Conservation (phyloP, 2,329 filamentous ascomycete species). For the Diaporthe citriasiana region DNA sequence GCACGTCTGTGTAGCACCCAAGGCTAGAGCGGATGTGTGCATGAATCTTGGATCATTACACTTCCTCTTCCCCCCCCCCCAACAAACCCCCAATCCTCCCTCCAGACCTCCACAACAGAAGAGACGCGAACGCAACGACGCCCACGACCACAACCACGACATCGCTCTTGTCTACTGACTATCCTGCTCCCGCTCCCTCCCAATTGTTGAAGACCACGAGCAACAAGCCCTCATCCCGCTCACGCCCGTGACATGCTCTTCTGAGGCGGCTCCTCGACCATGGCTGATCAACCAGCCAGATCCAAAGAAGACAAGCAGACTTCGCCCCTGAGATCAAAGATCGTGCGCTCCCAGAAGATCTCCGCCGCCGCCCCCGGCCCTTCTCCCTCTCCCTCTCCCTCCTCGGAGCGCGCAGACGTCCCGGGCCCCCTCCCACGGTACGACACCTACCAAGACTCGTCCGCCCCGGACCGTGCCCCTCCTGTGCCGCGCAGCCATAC, state of each 20-base stretch:
- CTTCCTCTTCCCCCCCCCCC: background rate
- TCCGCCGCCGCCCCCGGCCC: slow-evolving; percentile 53
- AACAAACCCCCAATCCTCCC: background rate
- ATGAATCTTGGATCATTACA: slow-evolving; percentile 20
- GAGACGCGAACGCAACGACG: background rate
- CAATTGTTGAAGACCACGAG: background rate
- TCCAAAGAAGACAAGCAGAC: slow-evolving; percentile 48
- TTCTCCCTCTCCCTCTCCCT: slow-evolving; percentile 21
- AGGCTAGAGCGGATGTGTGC: slow-evolving; percentile 12
- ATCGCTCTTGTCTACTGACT: background rate
- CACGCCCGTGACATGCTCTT: slow-evolving; percentile 47
- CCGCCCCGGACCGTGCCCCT: slow-evolving; percentile 53
- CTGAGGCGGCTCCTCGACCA: slow-evolving; percentile 49
- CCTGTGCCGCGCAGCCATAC: slow-evolving; percentile 70
- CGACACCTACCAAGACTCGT: slow-evolving; percentile 49
- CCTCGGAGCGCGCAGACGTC: slow-evolving; percentile 28
- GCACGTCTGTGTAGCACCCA: slow-evolving; percentile 19
- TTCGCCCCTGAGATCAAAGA: slow-evolving; percentile 59
- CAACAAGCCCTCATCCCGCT: slow-evolving; percentile 35
- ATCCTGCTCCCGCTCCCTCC: background rate
- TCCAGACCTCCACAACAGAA: background rate
- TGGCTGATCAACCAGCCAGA: slow-evolving; percentile 59
- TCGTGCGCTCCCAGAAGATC: slow-evolving; percentile 69
- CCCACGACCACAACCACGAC: background rate
- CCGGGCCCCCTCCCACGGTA: slow-evolving; percentile 38